Conservation (phyloP, 2,329 filamentous ascomycete genomes). For the Pseudogymnoascus sp. region DNA sequence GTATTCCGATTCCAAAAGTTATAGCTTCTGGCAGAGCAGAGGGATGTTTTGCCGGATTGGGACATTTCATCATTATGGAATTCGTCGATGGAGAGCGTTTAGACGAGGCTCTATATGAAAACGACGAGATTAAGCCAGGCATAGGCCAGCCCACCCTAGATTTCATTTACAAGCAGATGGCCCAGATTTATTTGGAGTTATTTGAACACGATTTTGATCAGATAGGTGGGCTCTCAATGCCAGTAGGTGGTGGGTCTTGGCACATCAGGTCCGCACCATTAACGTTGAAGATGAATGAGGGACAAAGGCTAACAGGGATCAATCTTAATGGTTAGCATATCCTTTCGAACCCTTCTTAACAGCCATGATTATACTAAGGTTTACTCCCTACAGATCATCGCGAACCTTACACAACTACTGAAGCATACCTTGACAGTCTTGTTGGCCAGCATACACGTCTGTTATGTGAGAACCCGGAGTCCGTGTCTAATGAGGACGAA, state of each 20-base stretch:
- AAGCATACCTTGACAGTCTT: not conserved
- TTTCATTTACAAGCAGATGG: slow-evolving; percentile 14
- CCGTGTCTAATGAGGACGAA: not conserved
- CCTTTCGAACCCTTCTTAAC: not conserved
- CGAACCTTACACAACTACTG: not conserved
- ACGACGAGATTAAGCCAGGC: not conserved
- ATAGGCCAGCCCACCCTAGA: slow-evolving; percentile 12
- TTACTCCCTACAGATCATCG: not conserved
- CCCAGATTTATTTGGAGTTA: slow-evolving; percentile 14
- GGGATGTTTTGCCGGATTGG: slow-evolving; percentile 9
- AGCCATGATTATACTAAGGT: not conserved
- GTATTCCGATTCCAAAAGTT: slow-evolving; percentile 15
- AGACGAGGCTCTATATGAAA: not conserved
- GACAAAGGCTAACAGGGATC: not conserved
- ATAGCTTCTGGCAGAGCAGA: slow-evolving; percentile 12
- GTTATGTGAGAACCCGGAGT: not conserved
- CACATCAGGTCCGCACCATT: not conserved
- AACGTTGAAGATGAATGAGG: slow-evolving; percentile 17
- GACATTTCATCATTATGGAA: slow-evolving; percentile 13
- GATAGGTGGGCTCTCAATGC: slow-evolving; percentile 13
- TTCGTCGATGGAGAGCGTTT: slow-evolving; percentile 15
- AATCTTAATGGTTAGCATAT: not conserved
- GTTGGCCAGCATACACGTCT: not conserved
- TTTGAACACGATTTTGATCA: slow-evolving; percentile 15
- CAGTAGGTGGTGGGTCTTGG: not conserved